Evolutionary conservation across 2,329 filamentous ascomycete genomes (phyloP).

Genomic region (Diaporthe capsici): DNA sequence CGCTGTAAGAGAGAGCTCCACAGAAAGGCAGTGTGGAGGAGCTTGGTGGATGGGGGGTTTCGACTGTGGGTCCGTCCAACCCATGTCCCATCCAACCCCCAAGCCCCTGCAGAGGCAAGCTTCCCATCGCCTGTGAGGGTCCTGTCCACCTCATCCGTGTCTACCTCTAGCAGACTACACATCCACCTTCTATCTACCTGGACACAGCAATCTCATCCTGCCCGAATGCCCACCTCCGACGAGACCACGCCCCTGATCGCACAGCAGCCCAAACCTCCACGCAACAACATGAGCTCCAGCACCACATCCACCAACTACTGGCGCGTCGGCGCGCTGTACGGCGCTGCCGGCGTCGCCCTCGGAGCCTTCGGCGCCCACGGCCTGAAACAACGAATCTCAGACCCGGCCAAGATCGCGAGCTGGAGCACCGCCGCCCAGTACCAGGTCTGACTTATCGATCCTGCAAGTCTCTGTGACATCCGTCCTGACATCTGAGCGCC

Average conservation of each 20-base stretch:
- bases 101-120: neutral
- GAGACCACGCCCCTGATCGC: neutral
- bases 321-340: slow-evolving; percentile 74
- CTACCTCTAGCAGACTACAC: neutral
- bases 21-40: neutral
- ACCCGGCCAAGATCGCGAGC: slow-evolving; percentile 70
- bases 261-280: neutral
- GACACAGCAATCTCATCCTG: neutral
- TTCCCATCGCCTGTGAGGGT: neutral
- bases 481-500: neutral
- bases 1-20: no score
- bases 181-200: neutral
- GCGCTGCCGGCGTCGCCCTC: slow-evolving; percentile 71
- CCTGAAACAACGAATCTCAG: slow-evolving; percentile 71
- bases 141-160: no score
- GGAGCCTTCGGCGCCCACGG: slow-evolving; percentile 80
- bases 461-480: neutral
- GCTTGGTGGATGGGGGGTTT: no score
- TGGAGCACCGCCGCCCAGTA: slow-evolving; percentile 78
- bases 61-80: no score
- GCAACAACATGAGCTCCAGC: slow-evolving; percentile 46
- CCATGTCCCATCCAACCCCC: no score
- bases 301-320: slow-evolving; percentile 60
- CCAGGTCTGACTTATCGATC: slow-evolving; percentile 60
- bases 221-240: neutral